Evolutionary conservation across 192 early-diverging fungal genomes (phyloP).

Genomic region (Polychytrium aggregatum): DNA sequence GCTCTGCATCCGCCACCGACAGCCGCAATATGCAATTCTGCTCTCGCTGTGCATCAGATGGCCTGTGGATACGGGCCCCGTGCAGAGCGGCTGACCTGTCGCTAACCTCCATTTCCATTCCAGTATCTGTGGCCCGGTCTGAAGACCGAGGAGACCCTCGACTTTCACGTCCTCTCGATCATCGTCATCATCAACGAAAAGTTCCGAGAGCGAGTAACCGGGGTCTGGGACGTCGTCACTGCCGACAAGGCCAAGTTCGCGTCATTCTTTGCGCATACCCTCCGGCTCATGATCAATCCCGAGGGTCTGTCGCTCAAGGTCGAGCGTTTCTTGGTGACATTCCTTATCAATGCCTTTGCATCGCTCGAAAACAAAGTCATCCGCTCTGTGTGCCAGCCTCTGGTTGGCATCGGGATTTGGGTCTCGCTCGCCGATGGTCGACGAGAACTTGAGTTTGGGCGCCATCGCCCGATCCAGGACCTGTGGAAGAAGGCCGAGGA

Average conservation of each 20-base stretch:
- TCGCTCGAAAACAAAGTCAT: slow-evolving; percentile 70
- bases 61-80: no score
- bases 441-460: slow-evolving; percentile 48
- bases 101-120: no score
- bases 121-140: slow-evolving; percentile 76
- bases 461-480: slow-evolving; percentile 10
- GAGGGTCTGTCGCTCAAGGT: slow-evolving; percentile 15
- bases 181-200: slow-evolving; percentile 88
- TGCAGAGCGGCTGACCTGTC: no score
- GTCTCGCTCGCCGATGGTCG: slow-evolving; percentile 39
- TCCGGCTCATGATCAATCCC: slow-evolving; percentile 30
- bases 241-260: slow-evolving; percentile 32
- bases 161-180: slow-evolving; percentile 61
- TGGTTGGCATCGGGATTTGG: slow-evolving; percentile 74
- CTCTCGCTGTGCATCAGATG: no score
- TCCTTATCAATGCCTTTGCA: slow-evolving; percentile 74
- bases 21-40: slow-evolving; percentile 1
- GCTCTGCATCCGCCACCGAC: slow-evolving; percentile 2
- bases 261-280: slow-evolving; percentile 42
- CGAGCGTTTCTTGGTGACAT: slow-evolving; percentile 50
- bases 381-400: slow-evolving; percentile 60
- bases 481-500: no score
- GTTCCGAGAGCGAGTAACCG: slow-evolving; percentile 52
- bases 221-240: slow-evolving; percentile 13
- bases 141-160: slow-evolving; percentile 3